These are phyloP conservation scores for Eutypa lata DNA, from an alignment of 2,329 filamentous ascomycete genomes.

Conservation along the genomic window DNA sequence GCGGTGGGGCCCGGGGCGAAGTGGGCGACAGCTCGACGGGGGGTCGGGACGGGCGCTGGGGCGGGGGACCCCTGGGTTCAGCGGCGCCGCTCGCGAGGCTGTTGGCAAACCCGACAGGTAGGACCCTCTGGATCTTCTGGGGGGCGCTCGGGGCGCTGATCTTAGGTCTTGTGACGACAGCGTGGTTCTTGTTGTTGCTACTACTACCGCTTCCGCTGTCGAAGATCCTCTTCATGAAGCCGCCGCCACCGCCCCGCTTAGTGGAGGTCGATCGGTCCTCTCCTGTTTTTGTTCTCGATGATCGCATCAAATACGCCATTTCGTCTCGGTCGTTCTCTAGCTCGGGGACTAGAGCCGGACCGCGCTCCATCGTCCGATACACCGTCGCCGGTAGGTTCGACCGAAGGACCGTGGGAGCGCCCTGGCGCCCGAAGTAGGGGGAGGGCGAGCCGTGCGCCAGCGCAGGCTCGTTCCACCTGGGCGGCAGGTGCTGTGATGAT, in stretches of 20 bases:
- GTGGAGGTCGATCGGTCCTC: background rate
- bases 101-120: background rate
- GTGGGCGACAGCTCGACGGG: conserved; percentile 1
- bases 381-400: background rate
- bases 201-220: background rate
- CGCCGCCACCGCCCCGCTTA: conserved; percentile 1
- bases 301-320: background rate
- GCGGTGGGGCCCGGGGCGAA: background rate
- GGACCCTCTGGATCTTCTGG: background rate
- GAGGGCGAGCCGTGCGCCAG: conserved; percentile 12
- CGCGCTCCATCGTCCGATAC: conserved; percentile 4
- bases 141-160: conserved; percentile 15
- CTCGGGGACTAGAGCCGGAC: conserved; percentile 1
- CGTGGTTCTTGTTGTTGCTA: no score
- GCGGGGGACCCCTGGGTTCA: background rate
- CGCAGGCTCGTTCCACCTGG: conserved; percentile 9
- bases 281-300: background rate
- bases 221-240: conserved; percentile 6
- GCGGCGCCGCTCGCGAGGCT: background rate
- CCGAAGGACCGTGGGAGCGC: background rate
- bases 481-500: background rate
- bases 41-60: conserved; percentile 1
- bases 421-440: background rate
- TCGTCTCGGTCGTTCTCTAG: conserved; percentile 2
- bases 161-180: conserved; percentile 1